phyloP scores from a whole-genome alignment of 2,329 filamentous ascomycete species.

The Sporothrix sp. region DNA sequence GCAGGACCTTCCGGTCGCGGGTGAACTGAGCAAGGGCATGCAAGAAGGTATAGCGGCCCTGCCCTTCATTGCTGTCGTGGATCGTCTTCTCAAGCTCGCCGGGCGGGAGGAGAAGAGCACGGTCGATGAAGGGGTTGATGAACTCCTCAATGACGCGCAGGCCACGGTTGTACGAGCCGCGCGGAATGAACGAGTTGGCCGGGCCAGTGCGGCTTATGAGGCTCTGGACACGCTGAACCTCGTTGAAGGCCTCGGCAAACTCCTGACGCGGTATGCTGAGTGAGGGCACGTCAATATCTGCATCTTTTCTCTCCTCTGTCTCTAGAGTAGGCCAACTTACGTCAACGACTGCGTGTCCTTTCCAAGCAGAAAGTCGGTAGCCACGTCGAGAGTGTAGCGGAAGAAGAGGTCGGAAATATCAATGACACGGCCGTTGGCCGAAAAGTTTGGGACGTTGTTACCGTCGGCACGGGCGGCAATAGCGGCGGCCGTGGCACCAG shows the following conservation, averaged over 20 bases:
- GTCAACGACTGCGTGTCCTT: constrained; percentile 57
- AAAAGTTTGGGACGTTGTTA: constrained; percentile 47
- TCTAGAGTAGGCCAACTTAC: constrained; percentile 30
- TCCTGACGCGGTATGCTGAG: constrained; percentile 46
- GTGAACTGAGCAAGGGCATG: constrained; percentile 78
- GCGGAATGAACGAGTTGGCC: constrained; percentile 53
- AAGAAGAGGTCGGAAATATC: constrained; percentile 73
- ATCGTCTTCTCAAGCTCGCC: constrained; percentile 68
- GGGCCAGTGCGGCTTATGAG: constrained; percentile 56
- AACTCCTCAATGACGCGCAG: constrained; percentile 66
- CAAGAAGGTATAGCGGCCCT: constrained; percentile 61
- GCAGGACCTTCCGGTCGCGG: constrained; percentile 58
- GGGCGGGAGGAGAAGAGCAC: constrained; percentile 56
- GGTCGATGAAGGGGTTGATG: constrained; percentile 67
- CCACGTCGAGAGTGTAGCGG: constrained; percentile 73
- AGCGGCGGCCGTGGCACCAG: constrained; percentile 47
- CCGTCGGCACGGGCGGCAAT: constrained; percentile 48
- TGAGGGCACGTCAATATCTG: neutral
- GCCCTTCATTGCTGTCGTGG: constrained; percentile 43
- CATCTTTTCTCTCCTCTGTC: too few species aligned
- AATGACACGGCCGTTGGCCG: constrained; percentile 52
- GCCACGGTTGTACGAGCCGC: constrained; percentile 50
- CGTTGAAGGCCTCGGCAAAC: constrained; percentile 74
- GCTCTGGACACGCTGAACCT: constrained; percentile 66
- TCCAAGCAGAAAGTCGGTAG: constrained; percentile 80